phyloP scores from a whole-genome alignment of 306 rosid species.

The Gynostemma pentaphyllum region DNA sequence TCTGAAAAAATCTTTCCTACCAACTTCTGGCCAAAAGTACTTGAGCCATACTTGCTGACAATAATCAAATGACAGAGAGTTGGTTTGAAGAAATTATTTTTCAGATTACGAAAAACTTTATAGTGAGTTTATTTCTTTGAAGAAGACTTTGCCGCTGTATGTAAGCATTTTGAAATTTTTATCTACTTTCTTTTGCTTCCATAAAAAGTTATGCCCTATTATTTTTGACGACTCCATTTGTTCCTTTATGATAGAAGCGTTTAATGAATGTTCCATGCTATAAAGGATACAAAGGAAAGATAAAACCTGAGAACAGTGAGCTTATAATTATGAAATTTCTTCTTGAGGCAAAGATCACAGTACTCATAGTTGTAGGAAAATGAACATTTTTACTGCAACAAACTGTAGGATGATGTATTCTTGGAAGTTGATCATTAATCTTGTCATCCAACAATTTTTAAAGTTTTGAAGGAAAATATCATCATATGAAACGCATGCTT shows the following conservation, averaged over 20 bases:
- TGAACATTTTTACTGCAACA: background rate
- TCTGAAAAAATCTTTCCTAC: background rate
- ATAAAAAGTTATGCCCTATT: background rate
- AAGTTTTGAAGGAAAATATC: background rate
- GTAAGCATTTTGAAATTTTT: background rate
- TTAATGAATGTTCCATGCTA: background rate
- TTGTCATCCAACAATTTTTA: background rate
- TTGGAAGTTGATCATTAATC: background rate
- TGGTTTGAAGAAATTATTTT: background rate
- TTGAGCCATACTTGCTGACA: background rate
- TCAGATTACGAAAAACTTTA: background rate
- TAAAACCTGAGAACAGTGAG: background rate
- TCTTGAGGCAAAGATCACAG: background rate
- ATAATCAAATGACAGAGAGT: background rate
- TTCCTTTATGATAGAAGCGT: background rate
- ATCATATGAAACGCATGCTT: conserved; percentile 4
- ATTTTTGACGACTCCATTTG: background rate
- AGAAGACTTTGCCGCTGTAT: background rate
- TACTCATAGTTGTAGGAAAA: background rate
- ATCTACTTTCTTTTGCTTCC: background rate
- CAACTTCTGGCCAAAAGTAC: background rate
- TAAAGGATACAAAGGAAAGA: background rate
- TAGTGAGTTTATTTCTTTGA: background rate
- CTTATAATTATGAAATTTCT: background rate
- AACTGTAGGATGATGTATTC: background rate